Conservation (phyloP, 2,329 filamentous ascomycete species). For the Colletotrichum scovillei region DNA sequence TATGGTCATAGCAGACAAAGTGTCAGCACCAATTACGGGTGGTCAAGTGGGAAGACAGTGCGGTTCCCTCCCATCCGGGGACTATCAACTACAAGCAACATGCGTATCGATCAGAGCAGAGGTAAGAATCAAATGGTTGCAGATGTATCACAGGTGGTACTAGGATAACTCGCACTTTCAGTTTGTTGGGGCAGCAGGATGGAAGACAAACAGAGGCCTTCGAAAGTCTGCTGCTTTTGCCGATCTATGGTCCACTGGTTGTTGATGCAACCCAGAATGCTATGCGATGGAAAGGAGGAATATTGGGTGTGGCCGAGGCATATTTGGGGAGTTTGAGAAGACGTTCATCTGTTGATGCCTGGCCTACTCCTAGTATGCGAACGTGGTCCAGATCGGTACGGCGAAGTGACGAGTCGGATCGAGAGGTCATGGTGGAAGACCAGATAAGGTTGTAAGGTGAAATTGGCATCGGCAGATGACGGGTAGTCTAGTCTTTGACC, state of each 20-base stretch:
- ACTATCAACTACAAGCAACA: not conserved
- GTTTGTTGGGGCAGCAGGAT: slow-evolving; percentile 18
- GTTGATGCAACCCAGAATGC: not conserved
- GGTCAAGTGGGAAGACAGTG: not conserved
- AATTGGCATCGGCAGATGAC: not conserved
- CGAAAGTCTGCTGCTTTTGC: not conserved
- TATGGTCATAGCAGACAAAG: not conserved
- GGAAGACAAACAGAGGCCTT: not conserved
- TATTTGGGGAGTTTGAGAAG: not conserved
- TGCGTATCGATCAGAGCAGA: not conserved
- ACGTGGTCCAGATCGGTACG: not conserved
- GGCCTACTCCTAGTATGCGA: not conserved
- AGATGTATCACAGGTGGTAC: not conserved
- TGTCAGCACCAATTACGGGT: not conserved
- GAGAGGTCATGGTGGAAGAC: not conserved
- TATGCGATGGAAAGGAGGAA: not conserved
- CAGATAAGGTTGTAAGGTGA: slow-evolving; percentile 9
- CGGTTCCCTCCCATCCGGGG: not conserved
- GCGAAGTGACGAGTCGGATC: not conserved
- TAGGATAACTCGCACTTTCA: not conserved
- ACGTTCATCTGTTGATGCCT: not conserved
- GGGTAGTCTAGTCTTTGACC: not conserved
- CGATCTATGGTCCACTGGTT: not conserved
- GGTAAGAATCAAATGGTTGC: not conserved
- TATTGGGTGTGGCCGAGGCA: not conserved